These are phyloP conservation scores for Xylaria palmicola DNA, from an alignment of 495 filamentous ascomycete genomes.

Conservation along the genomic window DNA sequence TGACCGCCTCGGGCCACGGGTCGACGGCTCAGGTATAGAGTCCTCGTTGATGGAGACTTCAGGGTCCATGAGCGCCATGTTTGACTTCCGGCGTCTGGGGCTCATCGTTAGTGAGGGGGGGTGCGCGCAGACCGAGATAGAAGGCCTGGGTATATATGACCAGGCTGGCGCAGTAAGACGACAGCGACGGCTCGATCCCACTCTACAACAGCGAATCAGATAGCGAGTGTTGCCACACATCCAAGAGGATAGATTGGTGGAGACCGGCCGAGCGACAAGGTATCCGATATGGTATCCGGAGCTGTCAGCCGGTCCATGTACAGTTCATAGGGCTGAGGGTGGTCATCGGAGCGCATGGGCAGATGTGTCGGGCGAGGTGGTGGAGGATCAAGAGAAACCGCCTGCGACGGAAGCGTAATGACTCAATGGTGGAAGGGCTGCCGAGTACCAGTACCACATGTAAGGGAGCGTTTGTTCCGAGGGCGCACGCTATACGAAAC, in stretches of 20 bases:
- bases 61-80: not conserved
- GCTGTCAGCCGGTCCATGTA: not conserved
- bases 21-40: not conserved
- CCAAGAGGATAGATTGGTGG: not conserved
- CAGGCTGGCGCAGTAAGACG: slow-evolving; percentile 2
- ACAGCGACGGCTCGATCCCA: slow-evolving; percentile 7
- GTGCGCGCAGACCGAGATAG: not conserved
- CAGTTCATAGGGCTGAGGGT: not conserved
- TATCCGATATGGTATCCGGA: not conserved
- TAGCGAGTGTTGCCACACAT: slow-evolving; percentile 17
- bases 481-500: not conserved
- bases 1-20: slow-evolving; percentile 18
- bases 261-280: not conserved
- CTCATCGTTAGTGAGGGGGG: slow-evolving; percentile 9
- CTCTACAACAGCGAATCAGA: slow-evolving; percentile 18
- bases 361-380: not conserved
- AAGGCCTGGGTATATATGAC: slow-evolving; percentile 11
- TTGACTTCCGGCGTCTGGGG: slow-evolving; percentile 22
- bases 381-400: not conserved
- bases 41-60: not conserved
- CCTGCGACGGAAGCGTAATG: not conserved
- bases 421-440: not conserved
- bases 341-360: not conserved
- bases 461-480: slow-evolving; percentile 8
- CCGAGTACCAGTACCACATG: too few relatives aligned